Evolutionary conservation across 1,284 basidiomycete species (phyloP).

Genomic region (Boletus albobrunnescens): DNA sequence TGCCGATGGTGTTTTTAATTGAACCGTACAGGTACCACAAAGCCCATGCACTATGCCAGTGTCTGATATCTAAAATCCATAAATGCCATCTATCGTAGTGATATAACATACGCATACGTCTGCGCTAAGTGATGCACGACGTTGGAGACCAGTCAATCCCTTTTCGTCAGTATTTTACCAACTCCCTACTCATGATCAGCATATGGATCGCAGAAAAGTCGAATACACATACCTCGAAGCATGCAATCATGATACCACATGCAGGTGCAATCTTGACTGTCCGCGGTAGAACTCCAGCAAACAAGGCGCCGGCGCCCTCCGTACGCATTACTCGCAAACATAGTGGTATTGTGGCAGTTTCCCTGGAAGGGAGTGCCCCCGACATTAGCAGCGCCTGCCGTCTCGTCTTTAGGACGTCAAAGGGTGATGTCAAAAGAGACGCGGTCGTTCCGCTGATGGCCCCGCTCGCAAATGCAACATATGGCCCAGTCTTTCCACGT

Average conservation of each 20-base stretch:
- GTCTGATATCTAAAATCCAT: conserved; percentile 8
- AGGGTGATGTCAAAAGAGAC: conserved; percentile 89
- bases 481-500: conserved; percentile 58
- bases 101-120: conserved; percentile 18
- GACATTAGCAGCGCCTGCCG: conserved; percentile 74
- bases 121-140: conserved; percentile 16
- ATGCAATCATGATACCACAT: conserved; percentile 96
- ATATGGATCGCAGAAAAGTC: not conserved
- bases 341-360: conserved; percentile 55
- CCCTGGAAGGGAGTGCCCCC: conserved; percentile 37
- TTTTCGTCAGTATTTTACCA: conserved; percentile 45
- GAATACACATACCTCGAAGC: conserved; percentile 71
- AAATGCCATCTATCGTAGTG: conserved; percentile 10
- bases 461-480: conserved; percentile 78
- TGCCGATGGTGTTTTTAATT: not conserved
- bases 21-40: conserved; percentile 24
- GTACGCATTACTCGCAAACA: conserved; percentile 67
- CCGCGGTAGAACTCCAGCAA: conserved; percentile 83
- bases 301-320: conserved; percentile 79
- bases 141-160: conserved; percentile 17
- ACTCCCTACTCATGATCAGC: conserved; percentile 44
- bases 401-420: conserved; percentile 94
- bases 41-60: not conserved
- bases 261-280: conserved; percentile 98
- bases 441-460: conserved; percentile 79